Conservation (phyloP, 75 land plant species). For the Picea glauca region DNA sequence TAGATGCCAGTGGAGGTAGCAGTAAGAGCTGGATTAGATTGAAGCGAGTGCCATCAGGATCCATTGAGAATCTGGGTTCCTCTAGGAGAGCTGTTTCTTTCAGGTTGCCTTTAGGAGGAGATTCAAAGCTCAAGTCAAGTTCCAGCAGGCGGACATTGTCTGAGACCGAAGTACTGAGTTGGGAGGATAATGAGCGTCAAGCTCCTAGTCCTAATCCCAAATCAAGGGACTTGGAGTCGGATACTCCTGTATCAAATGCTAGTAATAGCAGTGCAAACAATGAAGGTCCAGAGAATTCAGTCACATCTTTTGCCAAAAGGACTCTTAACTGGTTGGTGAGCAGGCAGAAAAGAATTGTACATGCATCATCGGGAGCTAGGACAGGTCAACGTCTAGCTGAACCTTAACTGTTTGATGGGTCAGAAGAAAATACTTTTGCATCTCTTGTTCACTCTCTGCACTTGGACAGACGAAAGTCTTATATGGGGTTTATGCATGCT, state of each 20-base stretch:
- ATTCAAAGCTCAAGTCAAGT: constrained; percentile 25
- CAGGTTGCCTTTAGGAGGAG: constrained; percentile 29
- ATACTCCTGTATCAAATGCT: constrained; percentile 18
- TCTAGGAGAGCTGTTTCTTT: constrained; percentile 55
- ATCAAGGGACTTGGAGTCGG: constrained; percentile 16
- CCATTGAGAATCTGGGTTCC: constrained; percentile 17
- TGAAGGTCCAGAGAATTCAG: constrained; percentile 18
- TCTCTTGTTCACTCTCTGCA: too few relatives aligned
- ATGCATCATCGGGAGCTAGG: constrained; percentile 16
- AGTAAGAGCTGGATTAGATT: constrained; percentile 4
- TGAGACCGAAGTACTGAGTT: constrained; percentile 11
- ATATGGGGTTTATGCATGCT: too few relatives aligned
- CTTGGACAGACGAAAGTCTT: too few relatives aligned
- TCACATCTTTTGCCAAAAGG: constrained; percentile 50
- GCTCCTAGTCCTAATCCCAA: not conserved
- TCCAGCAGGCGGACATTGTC: constrained; percentile 16
- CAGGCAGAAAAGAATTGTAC: constrained; percentile 47
- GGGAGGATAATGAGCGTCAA: not conserved
- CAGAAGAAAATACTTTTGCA: too few relatives aligned
- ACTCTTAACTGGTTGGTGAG: constrained; percentile 70
- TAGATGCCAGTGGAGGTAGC: not conserved
- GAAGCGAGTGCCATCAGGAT: not conserved
- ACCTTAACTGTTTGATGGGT: too few relatives aligned
- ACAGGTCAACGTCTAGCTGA: too few relatives aligned
- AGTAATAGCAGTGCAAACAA: constrained; percentile 25